phyloP scores from a whole-genome alignment of 495 filamentous ascomycete genomes.

The Penicillium salamii region DNA sequence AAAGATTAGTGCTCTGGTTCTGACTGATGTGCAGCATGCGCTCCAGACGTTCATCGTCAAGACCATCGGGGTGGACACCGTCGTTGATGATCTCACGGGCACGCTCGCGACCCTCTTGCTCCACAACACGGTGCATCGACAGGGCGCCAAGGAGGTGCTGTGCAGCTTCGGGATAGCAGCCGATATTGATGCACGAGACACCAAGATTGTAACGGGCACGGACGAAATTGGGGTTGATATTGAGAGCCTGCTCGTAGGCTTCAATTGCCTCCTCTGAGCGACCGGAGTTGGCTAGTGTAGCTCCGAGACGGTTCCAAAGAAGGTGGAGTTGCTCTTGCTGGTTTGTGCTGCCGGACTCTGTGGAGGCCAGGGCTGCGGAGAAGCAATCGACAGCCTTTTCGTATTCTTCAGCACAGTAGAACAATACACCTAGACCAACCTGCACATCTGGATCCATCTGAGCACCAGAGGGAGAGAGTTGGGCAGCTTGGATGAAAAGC shows the following conservation, averaged over 20 bases:
- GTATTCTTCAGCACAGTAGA: constrained; percentile 97
- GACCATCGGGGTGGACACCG: constrained; percentile 44
- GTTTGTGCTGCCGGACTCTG: constrained; percentile 75
- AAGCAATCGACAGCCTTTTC: constrained; percentile 99
- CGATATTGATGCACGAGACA: constrained; percentile 96
- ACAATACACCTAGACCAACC: constrained; percentile 93
- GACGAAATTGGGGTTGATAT: constrained; percentile 90
- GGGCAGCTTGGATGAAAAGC: constrained; percentile 88
- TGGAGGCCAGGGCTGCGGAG: constrained; percentile 77
- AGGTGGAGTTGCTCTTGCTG: constrained; percentile 77
- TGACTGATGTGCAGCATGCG: constrained; percentile 71
- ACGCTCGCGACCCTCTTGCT: constrained; percentile 77
- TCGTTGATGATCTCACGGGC: constrained; percentile 76
- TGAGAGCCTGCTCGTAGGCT: constrained; percentile 89
- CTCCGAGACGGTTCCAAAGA: constrained; percentile 96
- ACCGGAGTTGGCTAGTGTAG: constrained; percentile 91
- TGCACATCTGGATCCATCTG: constrained; percentile 98
- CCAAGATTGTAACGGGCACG: constrained; percentile 95
- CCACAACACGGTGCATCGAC: constrained; percentile 94
- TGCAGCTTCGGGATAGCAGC: constrained; percentile 87
- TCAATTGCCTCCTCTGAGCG: constrained; percentile 93
- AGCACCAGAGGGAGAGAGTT: constrained; percentile 79
- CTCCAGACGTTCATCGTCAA: constrained; percentile 69
- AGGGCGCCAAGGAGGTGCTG: constrained; percentile 91
- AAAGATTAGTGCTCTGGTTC: constrained; percentile 94